phyloP scores from a whole-genome alignment of 169 alveolate genomes.

The Cystoisospora suis region DNA sequence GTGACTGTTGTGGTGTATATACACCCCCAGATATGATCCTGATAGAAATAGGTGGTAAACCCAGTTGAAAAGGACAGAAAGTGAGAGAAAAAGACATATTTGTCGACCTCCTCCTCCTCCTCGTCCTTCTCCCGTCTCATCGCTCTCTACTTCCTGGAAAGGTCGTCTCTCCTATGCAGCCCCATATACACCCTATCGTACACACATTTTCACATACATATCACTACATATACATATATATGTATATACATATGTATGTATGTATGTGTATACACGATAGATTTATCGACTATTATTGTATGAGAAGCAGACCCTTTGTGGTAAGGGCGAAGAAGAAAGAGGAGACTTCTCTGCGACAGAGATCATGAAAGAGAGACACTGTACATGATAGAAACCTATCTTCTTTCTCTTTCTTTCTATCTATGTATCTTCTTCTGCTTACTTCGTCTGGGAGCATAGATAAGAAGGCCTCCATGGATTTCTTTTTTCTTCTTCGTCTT shows the following conservation, averaged over 20 bases:
- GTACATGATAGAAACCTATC: not conserved
- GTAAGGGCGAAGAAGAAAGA: not conserved
- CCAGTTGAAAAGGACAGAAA: too few species aligned
- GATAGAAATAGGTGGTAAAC: too few species aligned
- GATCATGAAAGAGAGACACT: not conserved
- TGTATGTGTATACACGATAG: not conserved
- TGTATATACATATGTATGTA: not conserved
- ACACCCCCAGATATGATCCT: too few species aligned
- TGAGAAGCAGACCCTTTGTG: too few species aligned
- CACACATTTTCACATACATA: not conserved
- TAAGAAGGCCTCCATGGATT: not conserved
- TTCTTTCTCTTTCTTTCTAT: not conserved
- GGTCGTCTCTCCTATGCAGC: too few species aligned
- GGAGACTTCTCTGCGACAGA: not conserved
- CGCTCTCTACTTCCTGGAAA: too few species aligned
- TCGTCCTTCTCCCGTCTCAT: too few species aligned
- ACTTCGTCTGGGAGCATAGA: slow-evolving; percentile 16
- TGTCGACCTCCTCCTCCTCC: too few species aligned
- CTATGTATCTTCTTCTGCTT: not conserved
- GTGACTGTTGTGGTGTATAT: too few species aligned
- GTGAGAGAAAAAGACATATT: too few species aligned
- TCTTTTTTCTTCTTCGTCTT: not conserved
- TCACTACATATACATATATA: not conserved
- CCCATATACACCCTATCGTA: not conserved
- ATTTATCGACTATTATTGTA: too few species aligned